These are phyloP conservation scores for Linum lewisii DNA, from an alignment of 345 rosid genomes.

Conservation along the genomic window DNA sequence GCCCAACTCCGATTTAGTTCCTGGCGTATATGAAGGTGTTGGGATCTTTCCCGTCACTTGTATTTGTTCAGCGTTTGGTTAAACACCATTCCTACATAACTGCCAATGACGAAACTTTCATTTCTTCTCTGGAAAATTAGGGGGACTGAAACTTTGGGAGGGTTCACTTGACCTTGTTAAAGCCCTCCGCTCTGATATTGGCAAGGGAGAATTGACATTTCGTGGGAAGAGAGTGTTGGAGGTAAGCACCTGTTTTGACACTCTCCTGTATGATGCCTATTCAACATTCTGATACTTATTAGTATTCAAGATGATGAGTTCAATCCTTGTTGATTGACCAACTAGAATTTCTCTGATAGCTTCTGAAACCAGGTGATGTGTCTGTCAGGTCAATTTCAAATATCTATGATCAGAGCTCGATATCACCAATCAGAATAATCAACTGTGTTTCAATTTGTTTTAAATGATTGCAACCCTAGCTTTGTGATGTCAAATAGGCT, in stretches of 20 bases:
- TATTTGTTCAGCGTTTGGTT: not conserved
- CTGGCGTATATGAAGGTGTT: slow-evolving; percentile 89
- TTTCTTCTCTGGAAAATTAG: slow-evolving; percentile 22
- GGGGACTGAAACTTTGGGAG: slow-evolving; percentile 97
- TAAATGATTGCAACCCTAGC: not conserved
- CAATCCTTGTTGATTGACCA: slow-evolving; percentile 1
- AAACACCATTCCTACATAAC: not conserved
- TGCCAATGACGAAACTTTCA: not conserved
- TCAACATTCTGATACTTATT: not conserved
- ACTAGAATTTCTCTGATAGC: too few relatives aligned
- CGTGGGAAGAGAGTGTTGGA: slow-evolving; percentile 64
- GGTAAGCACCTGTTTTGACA: slow-evolving; percentile 37
- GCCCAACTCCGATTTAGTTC: slow-evolving; percentile 83
- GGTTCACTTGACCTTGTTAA: slow-evolving; percentile 87
- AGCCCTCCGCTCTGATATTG: slow-evolving; percentile 53
- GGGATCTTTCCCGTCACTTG: not conserved
- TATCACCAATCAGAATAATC: too few relatives aligned
- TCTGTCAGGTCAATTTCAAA: not conserved
- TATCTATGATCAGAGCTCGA: too few relatives aligned
- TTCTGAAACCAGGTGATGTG: too few relatives aligned
- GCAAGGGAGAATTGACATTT: slow-evolving; percentile 40
- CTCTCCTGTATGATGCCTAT: not conserved
- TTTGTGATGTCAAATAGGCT: not conserved
- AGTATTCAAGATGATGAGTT: not conserved
- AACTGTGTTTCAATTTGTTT: not conserved